Evolutionary conservation across 352 stramenopile species (phyloP).

Genomic region (Pythium insidiosum): DNA sequence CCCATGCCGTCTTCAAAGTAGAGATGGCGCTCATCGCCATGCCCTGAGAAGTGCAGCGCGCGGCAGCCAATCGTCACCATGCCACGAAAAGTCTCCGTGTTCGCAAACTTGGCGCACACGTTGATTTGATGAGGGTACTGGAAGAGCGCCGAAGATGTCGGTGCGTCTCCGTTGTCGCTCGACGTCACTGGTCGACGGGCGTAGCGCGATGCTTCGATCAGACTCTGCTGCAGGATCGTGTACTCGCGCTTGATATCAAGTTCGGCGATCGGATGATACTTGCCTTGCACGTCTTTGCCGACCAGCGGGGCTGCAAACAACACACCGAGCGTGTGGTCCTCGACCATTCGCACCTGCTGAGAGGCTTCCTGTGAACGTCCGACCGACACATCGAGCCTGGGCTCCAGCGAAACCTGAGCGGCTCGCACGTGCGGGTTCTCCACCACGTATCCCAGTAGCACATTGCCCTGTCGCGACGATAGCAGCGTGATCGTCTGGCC

Average conservation of each 20-base stretch:
- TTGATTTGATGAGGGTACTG: slow-evolving; percentile 79
- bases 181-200: slow-evolving; percentile 4
- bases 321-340: slow-evolving; percentile 87
- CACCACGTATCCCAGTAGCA: slow-evolving; percentile 63
- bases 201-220: slow-evolving; percentile 51
- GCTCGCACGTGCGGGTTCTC: slow-evolving; percentile 64
- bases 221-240: slow-evolving; percentile 66
- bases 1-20: slow-evolving; percentile 93
- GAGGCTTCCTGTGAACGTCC: slow-evolving; percentile 43
- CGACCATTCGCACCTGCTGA: slow-evolving; percentile 41
- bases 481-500: slow-evolving; percentile 69
- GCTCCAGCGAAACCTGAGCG: slow-evolving; percentile 15
- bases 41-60: slow-evolving; percentile 93
- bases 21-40: slow-evolving; percentile 88
- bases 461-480: slow-evolving; percentile 43
- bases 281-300: slow-evolving; percentile 83
- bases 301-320: slow-evolving; percentile 92
- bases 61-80: slow-evolving; percentile 88
- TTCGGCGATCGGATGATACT: slow-evolving; percentile 88
- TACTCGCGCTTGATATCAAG: slow-evolving; percentile 79
- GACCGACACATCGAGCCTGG: slow-evolving; percentile 3
- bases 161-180: slow-evolving; percentile 1
- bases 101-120: slow-evolving; percentile 92
- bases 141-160: slow-evolving; percentile 28
- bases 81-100: slow-evolving; percentile 88